Conservation (phyloP, 306 rosid genomes). For the Lithocarpus polystachyus region DNA sequence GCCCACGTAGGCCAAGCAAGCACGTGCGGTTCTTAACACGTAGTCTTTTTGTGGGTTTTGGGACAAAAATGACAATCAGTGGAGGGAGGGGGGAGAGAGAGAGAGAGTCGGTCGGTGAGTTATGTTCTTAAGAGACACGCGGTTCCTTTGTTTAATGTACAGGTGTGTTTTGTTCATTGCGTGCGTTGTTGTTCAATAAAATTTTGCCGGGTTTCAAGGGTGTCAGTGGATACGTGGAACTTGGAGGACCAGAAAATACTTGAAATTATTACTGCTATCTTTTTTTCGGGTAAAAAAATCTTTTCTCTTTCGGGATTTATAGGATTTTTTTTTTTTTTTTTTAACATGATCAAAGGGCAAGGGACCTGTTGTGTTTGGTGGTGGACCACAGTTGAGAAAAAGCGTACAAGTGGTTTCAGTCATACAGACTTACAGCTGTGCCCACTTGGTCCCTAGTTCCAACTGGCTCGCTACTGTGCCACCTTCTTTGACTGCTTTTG, state of each 20-base stretch:
- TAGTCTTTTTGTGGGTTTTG: background rate
- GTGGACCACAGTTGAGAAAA: background rate
- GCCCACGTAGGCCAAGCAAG: slow-evolving; percentile 40
- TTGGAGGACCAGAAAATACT: background rate
- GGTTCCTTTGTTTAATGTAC: background rate
- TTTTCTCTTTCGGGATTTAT: too few relatives aligned
- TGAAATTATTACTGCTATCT: background rate
- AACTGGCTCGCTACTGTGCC: background rate
- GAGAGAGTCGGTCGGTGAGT: background rate
- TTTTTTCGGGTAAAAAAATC: too few relatives aligned
- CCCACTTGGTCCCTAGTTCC: background rate
- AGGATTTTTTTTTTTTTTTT: too few relatives aligned
- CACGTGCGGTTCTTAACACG: slow-evolving; percentile 25
- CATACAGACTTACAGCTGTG: background rate
- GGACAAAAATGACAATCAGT: too few relatives aligned
- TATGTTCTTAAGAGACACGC: background rate
- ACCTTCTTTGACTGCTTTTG: background rate
- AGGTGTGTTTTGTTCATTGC: background rate
- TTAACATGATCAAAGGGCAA: background rate
- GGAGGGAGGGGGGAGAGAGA: background rate
- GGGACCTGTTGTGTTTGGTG: background rate
- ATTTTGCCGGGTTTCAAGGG: background rate
- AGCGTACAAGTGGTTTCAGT: background rate
- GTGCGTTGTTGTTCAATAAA: background rate
- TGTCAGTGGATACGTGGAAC: background rate